Base-by-base conservation (phyloP, 1,139 yeast genomes). In the Geotrichum restrictum region DNA sequence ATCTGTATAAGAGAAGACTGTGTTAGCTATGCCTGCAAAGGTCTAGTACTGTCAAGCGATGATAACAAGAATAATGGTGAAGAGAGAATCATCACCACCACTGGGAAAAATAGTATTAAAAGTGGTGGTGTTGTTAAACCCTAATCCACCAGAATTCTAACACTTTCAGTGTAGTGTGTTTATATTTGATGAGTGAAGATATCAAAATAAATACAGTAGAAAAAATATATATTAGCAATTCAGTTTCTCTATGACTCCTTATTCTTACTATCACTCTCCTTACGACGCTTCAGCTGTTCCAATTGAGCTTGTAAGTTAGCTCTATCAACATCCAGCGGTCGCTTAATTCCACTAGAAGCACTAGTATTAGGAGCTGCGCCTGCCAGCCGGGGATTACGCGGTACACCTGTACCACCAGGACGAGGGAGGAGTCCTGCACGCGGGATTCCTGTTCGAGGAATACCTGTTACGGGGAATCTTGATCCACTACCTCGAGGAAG, bases 311-410 rank as follows among this genome's bases (percentile, higher is more conserved):
- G 32, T 11, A 14, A 14, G 10, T 38, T 38, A 32, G 47, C 47
- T 24, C 33, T 37, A 18, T 43, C 47, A 1, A 39, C 10, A 21
- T 31, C 47, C 47, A 43, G 32, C 16, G 32, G 47, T 16, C 47
- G 37, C 29, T 43, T 43, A n/a, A 43, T 16, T 7, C 47, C 47
- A 6, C 39, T 45, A 10, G 46, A 56, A 6, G 29, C 31, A 33
- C 18, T 53, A 56, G 40, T 51, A 57, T 29, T 50, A 16, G 39
- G 39, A 16, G 39, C 19, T 18, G 24, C 24, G 8, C 37, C 18
- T 14, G 37, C 6, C 37, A 33, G 11, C 14, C 27, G 22, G n/a
- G 41, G 22, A 7, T 16, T 19, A 24, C 41, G 27, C 2, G 42
- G 16, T 5, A n/a, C 18, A 5, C 37, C 37, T 2, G 37, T 8